A percentile compares a stretch with the other conserved stretches of the same genome.
phyloP scores from a whole-genome alignment of 2,329 filamentous ascomycete genomes.

The Fusarium brachygibbosum region DNA sequence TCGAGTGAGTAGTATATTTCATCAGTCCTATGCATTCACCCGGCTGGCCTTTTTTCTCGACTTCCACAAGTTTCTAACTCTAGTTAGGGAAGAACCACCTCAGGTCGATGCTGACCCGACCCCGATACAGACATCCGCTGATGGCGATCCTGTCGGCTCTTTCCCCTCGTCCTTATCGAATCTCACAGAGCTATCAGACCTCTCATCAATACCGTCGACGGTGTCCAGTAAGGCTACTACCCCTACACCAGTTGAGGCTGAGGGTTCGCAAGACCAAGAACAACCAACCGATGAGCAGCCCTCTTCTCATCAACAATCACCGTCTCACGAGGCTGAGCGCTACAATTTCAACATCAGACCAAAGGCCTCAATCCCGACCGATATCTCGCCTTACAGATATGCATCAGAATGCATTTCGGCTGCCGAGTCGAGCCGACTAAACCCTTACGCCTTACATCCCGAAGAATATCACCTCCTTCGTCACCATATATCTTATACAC shows the following conservation, averaged over 20 bases:
- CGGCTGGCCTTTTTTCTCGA: conserved; percentile 5
- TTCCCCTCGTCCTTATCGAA: conserved; percentile 67
- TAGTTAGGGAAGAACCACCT: conserved; percentile 40
- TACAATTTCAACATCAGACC: conserved; percentile 73
- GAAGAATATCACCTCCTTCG: conserved; percentile 87
- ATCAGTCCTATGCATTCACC: not conserved
- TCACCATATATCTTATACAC: conserved; percentile 84
- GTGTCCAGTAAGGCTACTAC: conserved; percentile 75
- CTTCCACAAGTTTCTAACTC: conserved; percentile 24
- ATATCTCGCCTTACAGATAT: conserved; percentile 80
- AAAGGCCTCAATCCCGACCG: conserved; percentile 85
- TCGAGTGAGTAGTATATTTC: conserved; percentile 48
- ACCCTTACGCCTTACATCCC: conserved; percentile 87
- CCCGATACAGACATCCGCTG: conserved; percentile 30
- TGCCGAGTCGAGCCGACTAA: conserved; percentile 88
- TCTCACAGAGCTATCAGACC: conserved; percentile 68
- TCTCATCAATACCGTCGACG: conserved; percentile 67
- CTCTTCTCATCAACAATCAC: conserved; percentile 39
- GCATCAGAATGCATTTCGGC: conserved; percentile 92
- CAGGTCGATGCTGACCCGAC: conserved; percentile 39
- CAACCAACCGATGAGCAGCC: conserved; percentile 39
- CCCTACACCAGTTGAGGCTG: conserved; percentile 68
- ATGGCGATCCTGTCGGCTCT: conserved; percentile 55
- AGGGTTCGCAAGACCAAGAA: conserved; percentile 44
- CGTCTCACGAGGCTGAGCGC: conserved; percentile 53